A percentile compares a stretch with the other conserved stretches of the same genome.
Evolutionary conservation across 305 asterid species (phyloP).

Genomic region (Ruellia speciosa): DNA sequence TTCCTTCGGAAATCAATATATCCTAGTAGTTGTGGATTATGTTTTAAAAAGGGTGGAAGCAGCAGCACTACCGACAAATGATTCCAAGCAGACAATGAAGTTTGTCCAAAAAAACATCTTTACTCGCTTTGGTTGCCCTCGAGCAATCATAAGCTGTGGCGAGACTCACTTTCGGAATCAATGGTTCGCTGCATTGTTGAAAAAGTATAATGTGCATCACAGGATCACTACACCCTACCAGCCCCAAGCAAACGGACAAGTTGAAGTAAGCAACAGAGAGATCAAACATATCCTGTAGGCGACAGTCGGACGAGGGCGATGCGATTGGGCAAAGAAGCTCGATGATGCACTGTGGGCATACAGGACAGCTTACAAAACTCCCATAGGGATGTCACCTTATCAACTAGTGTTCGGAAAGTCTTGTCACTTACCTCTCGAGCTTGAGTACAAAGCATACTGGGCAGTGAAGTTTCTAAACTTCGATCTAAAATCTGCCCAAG

Average conservation of each 20-base stretch:
- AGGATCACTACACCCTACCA: background rate
- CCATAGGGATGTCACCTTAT: too few relatives aligned
- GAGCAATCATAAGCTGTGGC: background rate
- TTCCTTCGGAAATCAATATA: too few relatives aligned
- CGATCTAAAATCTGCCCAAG: too few relatives aligned
- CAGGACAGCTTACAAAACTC: too few relatives aligned
- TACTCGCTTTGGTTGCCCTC: background rate
- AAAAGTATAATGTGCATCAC: background rate
- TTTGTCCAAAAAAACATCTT: too few relatives aligned
- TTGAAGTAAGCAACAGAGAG: background rate
- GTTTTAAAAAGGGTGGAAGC: background rate
- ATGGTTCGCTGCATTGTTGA: background rate
- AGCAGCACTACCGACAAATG: background rate
- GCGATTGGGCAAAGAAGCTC: background rate
- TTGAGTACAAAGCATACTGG: too few relatives aligned
- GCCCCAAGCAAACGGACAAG: background rate
- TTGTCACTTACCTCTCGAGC: too few relatives aligned
- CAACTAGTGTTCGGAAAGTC: too few relatives aligned
- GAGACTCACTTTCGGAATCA: background rate
- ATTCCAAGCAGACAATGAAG: too few relatives aligned
- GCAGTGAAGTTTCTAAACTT: too few relatives aligned
- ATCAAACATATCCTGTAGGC: background rate
- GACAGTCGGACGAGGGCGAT: background rate
- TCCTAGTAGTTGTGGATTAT: background rate
- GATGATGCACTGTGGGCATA: constrained; percentile 1